These are phyloP conservation scores for Mycena vulgaris DNA, from an alignment of 768 basidiomycete species.

Conservation along the genomic window DNA sequence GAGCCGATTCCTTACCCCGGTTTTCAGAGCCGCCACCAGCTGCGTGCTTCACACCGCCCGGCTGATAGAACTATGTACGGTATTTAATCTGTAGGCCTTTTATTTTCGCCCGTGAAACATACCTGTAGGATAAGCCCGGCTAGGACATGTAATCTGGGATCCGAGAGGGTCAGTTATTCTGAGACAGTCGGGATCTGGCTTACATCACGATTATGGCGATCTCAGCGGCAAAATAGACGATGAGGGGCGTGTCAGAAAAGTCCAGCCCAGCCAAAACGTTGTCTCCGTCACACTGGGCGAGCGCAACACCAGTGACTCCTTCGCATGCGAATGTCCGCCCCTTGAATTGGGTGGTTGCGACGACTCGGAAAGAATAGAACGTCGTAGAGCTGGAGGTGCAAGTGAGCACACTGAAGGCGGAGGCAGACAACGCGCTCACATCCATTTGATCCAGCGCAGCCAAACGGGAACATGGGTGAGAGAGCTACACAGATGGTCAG, in stretches of 20 bases:
- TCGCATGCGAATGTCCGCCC: slow-evolving; percentile 50
- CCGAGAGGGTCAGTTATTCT: background rate
- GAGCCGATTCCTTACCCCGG: slow-evolving; percentile 31
- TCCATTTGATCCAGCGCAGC: slow-evolving; percentile 57
- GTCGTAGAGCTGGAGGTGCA: slow-evolving; percentile 43
- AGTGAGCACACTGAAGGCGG: background rate
- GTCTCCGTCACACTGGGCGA: slow-evolving; percentile 51
- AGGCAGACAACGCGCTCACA: slow-evolving; percentile 30
- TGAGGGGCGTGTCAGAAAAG: slow-evolving; percentile 45
- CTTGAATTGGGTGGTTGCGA: slow-evolving; percentile 56
- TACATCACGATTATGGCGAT: slow-evolving; percentile 49
- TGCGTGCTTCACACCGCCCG: slow-evolving; percentile 39
- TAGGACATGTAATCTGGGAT: slow-evolving; percentile 42
- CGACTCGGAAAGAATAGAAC: slow-evolving; percentile 56
- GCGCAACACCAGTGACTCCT: slow-evolving; percentile 44
- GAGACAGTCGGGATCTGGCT: slow-evolving; percentile 5
- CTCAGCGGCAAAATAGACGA: slow-evolving; percentile 40
- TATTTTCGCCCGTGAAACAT: background rate
- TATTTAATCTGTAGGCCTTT: background rate
- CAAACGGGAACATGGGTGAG: slow-evolving; percentile 49
- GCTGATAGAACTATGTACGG: slow-evolving; percentile 27
- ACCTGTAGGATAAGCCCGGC: slow-evolving; percentile 34
- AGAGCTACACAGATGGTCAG: slow-evolving; percentile 13
- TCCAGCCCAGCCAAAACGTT: slow-evolving; percentile 54
- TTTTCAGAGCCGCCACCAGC: slow-evolving; percentile 9